phyloP scores from a whole-genome alignment of 176 grass and related monocot species.

The Triticum dicoccoides region DNA sequence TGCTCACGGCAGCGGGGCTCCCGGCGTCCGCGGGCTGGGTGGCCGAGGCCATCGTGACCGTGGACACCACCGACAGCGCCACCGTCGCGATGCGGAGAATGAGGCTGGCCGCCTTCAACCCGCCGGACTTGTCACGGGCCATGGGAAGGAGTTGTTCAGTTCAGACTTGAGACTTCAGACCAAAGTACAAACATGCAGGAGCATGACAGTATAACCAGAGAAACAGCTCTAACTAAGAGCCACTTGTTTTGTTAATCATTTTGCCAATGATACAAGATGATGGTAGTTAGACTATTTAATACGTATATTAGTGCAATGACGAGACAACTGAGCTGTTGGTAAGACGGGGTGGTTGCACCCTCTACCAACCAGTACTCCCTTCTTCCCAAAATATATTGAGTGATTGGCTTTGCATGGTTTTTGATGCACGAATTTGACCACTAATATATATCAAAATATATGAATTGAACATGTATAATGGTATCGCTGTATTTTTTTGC shows the following conservation, averaged over 20 bases:
- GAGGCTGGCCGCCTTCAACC: background rate
- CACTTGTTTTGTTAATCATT: background rate
- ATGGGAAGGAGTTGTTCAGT: constrained; percentile 7
- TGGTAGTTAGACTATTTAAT: background rate
- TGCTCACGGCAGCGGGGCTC: background rate
- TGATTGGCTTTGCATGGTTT: too few species aligned
- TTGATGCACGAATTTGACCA: too few species aligned
- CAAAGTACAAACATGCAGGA: background rate
- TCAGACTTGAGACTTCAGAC: background rate
- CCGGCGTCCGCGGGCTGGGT: background rate
- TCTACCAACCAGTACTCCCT: too few species aligned
- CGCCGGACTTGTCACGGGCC: constrained; percentile 1
- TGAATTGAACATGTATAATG: too few species aligned
- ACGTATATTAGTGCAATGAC: too few species aligned
- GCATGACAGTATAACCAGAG: background rate
- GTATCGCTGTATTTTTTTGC: too few species aligned
- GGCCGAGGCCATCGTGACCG: background rate
- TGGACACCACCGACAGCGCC: background rate
- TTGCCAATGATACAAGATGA: background rate
- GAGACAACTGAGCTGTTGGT: too few species aligned
- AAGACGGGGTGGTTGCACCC: too few species aligned
- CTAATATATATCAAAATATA: too few species aligned
- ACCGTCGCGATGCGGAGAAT: constrained; percentile 15
- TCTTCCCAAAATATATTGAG: too few species aligned
- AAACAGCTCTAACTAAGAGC: background rate